Conservation (phyloP, 2,329 filamentous ascomycete species). For the Scolecobasidium constrictum region DNA sequence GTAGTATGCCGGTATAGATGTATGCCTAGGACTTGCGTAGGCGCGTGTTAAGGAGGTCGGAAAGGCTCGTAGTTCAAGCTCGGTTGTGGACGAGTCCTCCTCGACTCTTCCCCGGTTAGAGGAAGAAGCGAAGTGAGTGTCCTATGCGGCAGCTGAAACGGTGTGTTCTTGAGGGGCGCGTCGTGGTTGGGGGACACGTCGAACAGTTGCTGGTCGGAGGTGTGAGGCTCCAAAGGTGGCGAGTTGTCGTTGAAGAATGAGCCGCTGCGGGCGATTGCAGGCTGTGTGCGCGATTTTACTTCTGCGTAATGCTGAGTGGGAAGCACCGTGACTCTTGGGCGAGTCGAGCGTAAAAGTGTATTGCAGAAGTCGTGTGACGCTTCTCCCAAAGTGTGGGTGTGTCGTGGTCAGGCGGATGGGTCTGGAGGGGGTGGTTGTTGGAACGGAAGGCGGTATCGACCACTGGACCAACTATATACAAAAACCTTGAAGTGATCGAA, state of each 20-base stretch:
- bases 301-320: too few species aligned
- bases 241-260: background rate
- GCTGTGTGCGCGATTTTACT: too few species aligned
- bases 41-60: slow-evolving; percentile 78
- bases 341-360: too few species aligned
- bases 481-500: too few species aligned
- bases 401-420: too few species aligned
- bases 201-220: background rate
- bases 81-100: slow-evolving; percentile 84
- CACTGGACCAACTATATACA: too few species aligned
- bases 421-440: too few species aligned
- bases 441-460: too few species aligned
- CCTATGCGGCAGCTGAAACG: slow-evolving; percentile 94
- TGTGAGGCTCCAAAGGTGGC: background rate
- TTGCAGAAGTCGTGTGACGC: too few species aligned
- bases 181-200: background rate
- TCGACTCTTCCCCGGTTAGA: slow-evolving; percentile 97
- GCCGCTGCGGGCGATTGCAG: too few species aligned
- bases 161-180: background rate
- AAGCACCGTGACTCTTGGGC: too few species aligned
- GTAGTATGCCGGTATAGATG: slow-evolving; percentile 18
- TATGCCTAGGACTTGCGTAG: slow-evolving; percentile 14
- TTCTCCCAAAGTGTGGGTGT: too few species aligned
- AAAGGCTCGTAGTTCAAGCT: slow-evolving; percentile 84
- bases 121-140: slow-evolving; percentile 97